Evolutionary conservation across 257 asterid genomes (phyloP).

Genomic region (Leptodermis oblonga): DNA sequence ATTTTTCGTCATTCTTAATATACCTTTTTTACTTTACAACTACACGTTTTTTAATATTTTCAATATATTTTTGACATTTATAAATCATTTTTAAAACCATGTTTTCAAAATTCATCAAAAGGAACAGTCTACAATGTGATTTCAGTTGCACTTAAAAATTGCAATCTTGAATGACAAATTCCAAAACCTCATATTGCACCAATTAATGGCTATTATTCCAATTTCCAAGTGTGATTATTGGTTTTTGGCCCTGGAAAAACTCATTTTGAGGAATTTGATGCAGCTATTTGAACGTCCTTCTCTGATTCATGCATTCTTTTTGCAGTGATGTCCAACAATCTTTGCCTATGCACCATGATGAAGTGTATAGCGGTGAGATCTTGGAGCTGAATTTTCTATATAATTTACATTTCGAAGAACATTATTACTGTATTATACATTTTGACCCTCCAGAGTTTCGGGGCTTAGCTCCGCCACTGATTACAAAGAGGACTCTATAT

Average conservation of each 20-base stretch:
- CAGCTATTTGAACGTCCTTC: not conserved
- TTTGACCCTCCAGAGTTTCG: too few species aligned
- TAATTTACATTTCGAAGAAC: not conserved
- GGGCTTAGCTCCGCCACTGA: too few species aligned
- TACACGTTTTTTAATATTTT: too few species aligned
- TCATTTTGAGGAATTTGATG: not conserved
- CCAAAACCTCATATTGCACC: not conserved
- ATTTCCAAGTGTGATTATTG: not conserved
- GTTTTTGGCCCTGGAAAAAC: not conserved
- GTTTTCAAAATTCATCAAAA: too few species aligned
- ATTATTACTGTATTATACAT: not conserved
- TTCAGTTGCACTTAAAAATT: not conserved
- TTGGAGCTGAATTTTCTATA: conserved; percentile 9
- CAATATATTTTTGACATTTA: too few species aligned
- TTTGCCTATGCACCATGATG: conserved; percentile 46
- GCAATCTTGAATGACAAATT: not conserved
- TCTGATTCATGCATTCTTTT: not conserved
- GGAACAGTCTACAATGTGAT: too few species aligned
- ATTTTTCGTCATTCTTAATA: too few species aligned
- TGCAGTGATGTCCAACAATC: conserved; percentile 41
- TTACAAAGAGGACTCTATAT: too few species aligned
- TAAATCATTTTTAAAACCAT: too few species aligned
- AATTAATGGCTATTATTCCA: too few species aligned
- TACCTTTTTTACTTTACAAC: too few species aligned
- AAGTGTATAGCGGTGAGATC: conserved; percentile 49